Percentiles rank a stretch among this genome's conserved stretches.
These are phyloP conservation scores for Aspergillus phoenicis DNA, from an alignment of 2,329 filamentous ascomycete genomes.

Conservation along the genomic window DNA sequence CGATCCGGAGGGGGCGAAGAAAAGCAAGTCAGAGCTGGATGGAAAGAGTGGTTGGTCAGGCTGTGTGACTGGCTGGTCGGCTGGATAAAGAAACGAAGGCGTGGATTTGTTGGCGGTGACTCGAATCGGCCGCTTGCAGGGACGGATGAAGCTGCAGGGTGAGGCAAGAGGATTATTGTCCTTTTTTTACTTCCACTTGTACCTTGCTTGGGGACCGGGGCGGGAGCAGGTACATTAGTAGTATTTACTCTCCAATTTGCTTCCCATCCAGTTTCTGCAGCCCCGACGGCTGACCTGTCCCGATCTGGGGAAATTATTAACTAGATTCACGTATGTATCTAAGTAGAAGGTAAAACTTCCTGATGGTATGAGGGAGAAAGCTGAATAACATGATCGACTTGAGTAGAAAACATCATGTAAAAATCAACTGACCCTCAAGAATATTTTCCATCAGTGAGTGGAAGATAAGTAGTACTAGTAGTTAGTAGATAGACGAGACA, in stretches of 20 bases:
- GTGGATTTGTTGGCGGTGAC: conserved; percentile 23
- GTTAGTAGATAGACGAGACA: background rate
- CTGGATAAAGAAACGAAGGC: background rate
- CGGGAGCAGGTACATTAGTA: background rate
- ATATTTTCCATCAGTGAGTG: background rate
- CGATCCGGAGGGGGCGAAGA: conserved; percentile 1
- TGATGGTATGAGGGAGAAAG: no score
- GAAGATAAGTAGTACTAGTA: background rate
- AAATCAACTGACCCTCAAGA: no score
- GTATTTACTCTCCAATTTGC: background rate
- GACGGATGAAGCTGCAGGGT: conserved; percentile 2
- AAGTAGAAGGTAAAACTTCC: no score
- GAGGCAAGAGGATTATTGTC: background rate
- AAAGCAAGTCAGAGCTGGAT: background rate
- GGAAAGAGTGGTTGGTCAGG: background rate
- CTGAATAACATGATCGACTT: no score
- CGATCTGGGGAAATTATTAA: no score
- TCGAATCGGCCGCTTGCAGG: conserved; percentile 37
- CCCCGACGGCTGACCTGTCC: background rate
- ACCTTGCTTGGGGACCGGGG: background rate
- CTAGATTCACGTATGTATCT: no score
- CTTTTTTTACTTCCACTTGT: background rate
- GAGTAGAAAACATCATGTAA: no score
- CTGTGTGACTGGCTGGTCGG: background rate
- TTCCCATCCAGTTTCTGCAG: background rate